Conservation (phyloP, 2,329 filamentous ascomycete genomes). For the Diaporthe citri region DNA sequence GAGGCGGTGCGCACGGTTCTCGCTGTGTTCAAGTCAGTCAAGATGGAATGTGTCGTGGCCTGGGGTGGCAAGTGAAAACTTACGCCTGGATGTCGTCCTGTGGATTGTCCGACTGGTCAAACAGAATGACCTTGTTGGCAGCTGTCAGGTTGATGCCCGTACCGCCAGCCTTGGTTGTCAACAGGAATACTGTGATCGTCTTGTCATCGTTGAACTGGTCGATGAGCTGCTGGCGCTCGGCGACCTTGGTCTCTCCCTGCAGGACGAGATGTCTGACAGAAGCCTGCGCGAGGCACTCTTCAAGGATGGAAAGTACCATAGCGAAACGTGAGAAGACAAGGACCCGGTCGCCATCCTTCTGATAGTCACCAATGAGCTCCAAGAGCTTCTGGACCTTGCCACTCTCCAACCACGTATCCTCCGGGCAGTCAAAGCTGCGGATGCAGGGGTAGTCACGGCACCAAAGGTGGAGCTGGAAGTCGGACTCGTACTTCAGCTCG, state of each 20-base stretch:
- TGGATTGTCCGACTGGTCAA: conserved; percentile 97
- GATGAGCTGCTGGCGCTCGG: conserved; percentile 87
- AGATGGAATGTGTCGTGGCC: neutral
- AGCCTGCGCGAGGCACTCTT: conserved; percentile 81
- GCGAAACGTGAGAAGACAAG: conserved; percentile 96
- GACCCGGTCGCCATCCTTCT: conserved; percentile 84
- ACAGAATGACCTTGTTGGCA: conserved; percentile 98
- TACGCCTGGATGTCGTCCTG: conserved; percentile 89
- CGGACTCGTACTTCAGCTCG: conserved; percentile 70
- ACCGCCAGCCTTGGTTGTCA: conserved; percentile 95
- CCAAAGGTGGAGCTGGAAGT: conserved; percentile 76
- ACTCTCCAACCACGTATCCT: conserved; percentile 69
- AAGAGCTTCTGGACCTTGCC: conserved; percentile 90
- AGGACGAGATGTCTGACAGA: conserved; percentile 85
- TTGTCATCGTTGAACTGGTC: conserved; percentile 85
- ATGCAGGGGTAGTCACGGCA: conserved; percentile 72
- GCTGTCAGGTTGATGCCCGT: conserved; percentile 96
- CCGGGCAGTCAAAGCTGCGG: conserved; percentile 64
- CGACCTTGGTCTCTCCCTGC: conserved; percentile 85
- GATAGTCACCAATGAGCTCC: conserved; percentile 79
- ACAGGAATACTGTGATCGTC: conserved; percentile 88
- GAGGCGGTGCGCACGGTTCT: conserved; percentile 95
- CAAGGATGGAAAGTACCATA: conserved; percentile 89
- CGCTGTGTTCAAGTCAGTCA: conserved; percentile 62
- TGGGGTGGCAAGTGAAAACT: neutral